Conservation (phyloP, 345 rosid species). For the Syzygium grande region DNA sequence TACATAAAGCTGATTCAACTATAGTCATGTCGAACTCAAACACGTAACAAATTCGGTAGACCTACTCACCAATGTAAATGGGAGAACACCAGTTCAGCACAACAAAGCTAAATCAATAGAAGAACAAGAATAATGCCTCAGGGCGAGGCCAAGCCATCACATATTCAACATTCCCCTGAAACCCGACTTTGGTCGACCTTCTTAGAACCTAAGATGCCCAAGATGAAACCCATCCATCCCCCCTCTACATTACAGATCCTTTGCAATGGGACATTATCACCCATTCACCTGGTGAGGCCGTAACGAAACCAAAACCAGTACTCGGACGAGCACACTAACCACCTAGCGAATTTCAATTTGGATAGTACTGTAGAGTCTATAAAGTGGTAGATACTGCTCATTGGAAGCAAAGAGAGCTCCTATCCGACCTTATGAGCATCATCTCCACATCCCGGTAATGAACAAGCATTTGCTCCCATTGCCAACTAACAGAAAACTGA, state of each 20-base stretch:
- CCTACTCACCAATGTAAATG: not conserved
- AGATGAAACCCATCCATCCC: not conserved
- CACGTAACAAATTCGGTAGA: not conserved
- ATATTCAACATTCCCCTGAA: not conserved
- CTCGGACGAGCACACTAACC: not conserved
- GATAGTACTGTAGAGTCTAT: not conserved
- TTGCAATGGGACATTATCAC: not conserved
- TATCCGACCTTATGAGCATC: not conserved
- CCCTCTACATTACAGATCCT: not conserved
- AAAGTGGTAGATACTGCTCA: not conserved
- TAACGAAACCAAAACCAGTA: not conserved
- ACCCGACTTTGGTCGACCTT: not conserved
- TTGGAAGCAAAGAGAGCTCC: accelerated
- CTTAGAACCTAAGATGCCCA: not conserved
- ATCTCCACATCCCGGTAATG: not conserved
- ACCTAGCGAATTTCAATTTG: not conserved
- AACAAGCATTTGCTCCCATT: not conserved
- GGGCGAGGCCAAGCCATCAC: not conserved
- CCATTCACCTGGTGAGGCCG: not conserved
- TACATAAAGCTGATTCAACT: not conserved
- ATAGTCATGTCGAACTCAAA: not conserved
- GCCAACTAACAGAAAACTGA: not conserved
- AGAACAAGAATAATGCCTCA: not conserved
- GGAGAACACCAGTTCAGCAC: not conserved
- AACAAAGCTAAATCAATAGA: not conserved